Base-by-base conservation (phyloP, 176 grass and related monocot genomes). In the Tuctoria greenei region DNA sequence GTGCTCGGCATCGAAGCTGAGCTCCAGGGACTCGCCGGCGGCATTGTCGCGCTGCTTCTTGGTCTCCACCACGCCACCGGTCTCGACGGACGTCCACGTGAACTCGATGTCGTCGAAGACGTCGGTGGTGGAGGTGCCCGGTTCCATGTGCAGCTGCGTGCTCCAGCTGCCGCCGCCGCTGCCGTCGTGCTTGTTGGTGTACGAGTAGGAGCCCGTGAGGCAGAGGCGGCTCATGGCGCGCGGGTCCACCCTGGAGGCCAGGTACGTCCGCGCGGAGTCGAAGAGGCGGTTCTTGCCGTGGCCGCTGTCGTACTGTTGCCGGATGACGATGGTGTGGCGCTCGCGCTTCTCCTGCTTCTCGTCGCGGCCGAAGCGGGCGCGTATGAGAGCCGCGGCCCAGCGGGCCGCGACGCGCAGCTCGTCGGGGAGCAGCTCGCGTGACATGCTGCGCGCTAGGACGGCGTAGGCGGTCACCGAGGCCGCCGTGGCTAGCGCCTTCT, bases 171-270 rank as follows among this genome's bases (percentile, higher is more conserved):
- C 21, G 45, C 58, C 31, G 1, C 64, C 23, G 55, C 35, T 8
- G 10, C 67, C 75, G 67, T 72, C 49, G 37, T 59, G 15, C 20
- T 67, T 69, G 49, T 73, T 67, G 50, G 21, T 3, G 14, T 60
- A 68, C 67, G n/a, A 67, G 61, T 60, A 68, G 58, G n/a, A 67
- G 61, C 83, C 76, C 51, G 61, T 62, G 71, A 86, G 36, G 78
- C 72, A 80, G 78, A 87, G 49, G 3, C 72, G 67, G 60, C 57
- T 21, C 79, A 77, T 72, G 73, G 66, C 39, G 42, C 23, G 79
- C 66, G 73, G 85, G 49, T 87, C 73, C 72, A 87, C 76, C 73
- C 69, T 55, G 58, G 85, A 66, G 79, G 49, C 73, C 8, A 82
- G 59, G 73, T 82, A 87, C 17, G 79, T 15, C 66, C 55, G 73